These are phyloP conservation scores for Fusarium nisikadoi DNA, from an alignment of 2,329 filamentous ascomycete genomes.

Conservation along the genomic window DNA sequence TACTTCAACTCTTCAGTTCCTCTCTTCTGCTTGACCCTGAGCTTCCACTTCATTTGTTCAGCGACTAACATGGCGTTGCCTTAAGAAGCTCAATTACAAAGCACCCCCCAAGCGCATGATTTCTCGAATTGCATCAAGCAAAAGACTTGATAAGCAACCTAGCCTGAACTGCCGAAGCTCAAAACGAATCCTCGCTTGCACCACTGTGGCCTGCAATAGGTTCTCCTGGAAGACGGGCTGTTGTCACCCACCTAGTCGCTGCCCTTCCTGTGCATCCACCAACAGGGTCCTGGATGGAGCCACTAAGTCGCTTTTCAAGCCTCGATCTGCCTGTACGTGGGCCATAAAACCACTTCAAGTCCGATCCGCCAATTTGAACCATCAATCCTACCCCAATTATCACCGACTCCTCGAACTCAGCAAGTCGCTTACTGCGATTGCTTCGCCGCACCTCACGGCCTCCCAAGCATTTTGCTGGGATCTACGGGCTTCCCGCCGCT, in stretches of 20 bases:
- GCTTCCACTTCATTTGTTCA: constrained; percentile 14
- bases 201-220: constrained; percentile 11
- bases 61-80: neutral
- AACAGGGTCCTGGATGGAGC: constrained; percentile 43
- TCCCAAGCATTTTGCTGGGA: constrained; percentile 39
- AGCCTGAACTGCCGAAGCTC: neutral
- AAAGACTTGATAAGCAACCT: neutral
- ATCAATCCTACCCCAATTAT: constrained; percentile 26
- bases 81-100: neutral
- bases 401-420: constrained; percentile 13
- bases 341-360: constrained; percentile 44
- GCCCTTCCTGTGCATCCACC: constrained; percentile 28
- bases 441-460: constrained; percentile 4
- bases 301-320: constrained; percentile 39
- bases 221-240: constrained; percentile 17
- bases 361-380: constrained; percentile 41
- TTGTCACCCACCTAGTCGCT: constrained; percentile 18
- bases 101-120: neutral
- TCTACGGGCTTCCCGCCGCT: constrained; percentile 44
- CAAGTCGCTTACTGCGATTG: constrained; percentile 3
- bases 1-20: constrained; percentile 18
- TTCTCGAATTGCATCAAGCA: neutral
- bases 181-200: constrained; percentile 9
- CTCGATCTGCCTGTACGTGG: constrained; percentile 40
- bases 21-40: constrained; percentile 4